Evolutionary conservation across 805 yeast species (phyloP).

Genomic region (Yamadazyma tumulicola): DNA sequence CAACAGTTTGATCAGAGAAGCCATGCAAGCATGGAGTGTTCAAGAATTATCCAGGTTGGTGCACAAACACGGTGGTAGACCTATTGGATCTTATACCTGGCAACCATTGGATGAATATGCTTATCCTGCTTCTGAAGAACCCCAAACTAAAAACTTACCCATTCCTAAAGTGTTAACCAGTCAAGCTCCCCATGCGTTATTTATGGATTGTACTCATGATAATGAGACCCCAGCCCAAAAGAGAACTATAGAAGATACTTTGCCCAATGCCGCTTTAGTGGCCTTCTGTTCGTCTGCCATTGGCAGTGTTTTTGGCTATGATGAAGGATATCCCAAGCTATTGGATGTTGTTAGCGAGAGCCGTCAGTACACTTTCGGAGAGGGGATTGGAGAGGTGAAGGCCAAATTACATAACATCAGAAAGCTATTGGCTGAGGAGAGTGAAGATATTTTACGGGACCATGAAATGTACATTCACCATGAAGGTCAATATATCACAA

Average conservation of each 20-base stretch:
- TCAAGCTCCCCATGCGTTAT: slow-evolving; percentile 85
- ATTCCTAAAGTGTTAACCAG: slow-evolving; percentile 64
- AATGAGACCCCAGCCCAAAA: slow-evolving; percentile 86
- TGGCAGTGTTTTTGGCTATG: slow-evolving; percentile 92
- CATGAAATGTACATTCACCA: slow-evolving; percentile 94
- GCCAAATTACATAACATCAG: slow-evolving; percentile 55
- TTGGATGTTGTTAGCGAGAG: slow-evolving; percentile 78
- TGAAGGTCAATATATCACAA: slow-evolving; percentile 87
- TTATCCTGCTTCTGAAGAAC: slow-evolving; percentile 53
- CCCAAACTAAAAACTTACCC: slow-evolving; percentile 38
- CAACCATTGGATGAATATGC: slow-evolving; percentile 73
- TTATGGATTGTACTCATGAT: slow-evolving; percentile 98
- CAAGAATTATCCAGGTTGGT: slow-evolving; percentile 81
- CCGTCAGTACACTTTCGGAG: slow-evolving; percentile 54
- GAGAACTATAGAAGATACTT: slow-evolving; percentile 89
- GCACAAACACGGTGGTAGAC: slow-evolving; percentile 91
- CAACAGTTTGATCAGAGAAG: slow-evolving; percentile 87
- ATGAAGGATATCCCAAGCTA: slow-evolving; percentile 82
- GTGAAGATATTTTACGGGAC: slow-evolving; percentile 49
- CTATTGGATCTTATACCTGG: slow-evolving; percentile 87
- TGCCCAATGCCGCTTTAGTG: slow-evolving; percentile 92
- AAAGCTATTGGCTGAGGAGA: slow-evolving; percentile 50
- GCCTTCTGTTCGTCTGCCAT: slow-evolving; percentile 90
- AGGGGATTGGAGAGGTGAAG: slow-evolving; percentile 80
- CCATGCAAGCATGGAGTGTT: slow-evolving; percentile 94